Evolutionary conservation across 768 basidiomycete genomes (phyloP).

Genomic region (Pholiota molesta): DNA sequence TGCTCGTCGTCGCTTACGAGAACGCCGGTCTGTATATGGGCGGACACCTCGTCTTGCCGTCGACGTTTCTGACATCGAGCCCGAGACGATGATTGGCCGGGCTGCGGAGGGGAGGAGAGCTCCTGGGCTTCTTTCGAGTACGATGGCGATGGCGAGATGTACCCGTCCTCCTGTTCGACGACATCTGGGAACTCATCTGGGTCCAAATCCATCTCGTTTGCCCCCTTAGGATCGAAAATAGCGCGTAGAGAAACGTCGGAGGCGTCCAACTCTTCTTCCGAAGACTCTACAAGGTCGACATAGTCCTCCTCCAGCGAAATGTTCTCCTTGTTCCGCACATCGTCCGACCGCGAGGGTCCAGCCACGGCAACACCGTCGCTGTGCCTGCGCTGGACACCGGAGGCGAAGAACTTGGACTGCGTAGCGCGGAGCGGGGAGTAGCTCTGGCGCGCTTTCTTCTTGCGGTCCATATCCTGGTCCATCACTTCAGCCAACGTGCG

Average conservation of each 20-base stretch:
- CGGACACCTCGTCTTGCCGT: neutral
- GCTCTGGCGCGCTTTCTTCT: conserved; percentile 41
- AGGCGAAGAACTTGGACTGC: conserved; percentile 43
- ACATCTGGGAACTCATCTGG: conserved; percentile 43
- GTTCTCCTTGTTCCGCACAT: conserved; percentile 47
- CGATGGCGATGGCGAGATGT: conserved; percentile 71
- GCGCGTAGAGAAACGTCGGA: conserved; percentile 39
- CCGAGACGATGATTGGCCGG: conserved; percentile 6
- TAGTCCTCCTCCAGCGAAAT: neutral
- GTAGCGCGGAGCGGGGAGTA: conserved; percentile 22
- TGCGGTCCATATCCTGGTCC: conserved; percentile 61
- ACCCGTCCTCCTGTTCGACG: conserved; percentile 80
- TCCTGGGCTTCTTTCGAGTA: conserved; percentile 61
- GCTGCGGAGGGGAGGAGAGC: conserved; percentile 64
- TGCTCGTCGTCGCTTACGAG: conserved; percentile 25
- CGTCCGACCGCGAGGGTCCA: conserved; percentile 36
- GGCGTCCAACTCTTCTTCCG: conserved; percentile 30
- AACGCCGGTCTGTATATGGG: conserved; percentile 2
- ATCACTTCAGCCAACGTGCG: conserved; percentile 71
- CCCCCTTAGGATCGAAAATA: conserved; percentile 38
- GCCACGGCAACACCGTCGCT: conserved; percentile 24
- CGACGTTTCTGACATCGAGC: conserved; percentile 10
- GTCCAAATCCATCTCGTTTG: conserved; percentile 42
- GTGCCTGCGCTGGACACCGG: conserved; percentile 22
- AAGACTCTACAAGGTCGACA: neutral